Percentiles rank a stretch among this genome's conserved stretches.
Conservation (phyloP, 83 land plant species). For the Picea mariana region DNA sequence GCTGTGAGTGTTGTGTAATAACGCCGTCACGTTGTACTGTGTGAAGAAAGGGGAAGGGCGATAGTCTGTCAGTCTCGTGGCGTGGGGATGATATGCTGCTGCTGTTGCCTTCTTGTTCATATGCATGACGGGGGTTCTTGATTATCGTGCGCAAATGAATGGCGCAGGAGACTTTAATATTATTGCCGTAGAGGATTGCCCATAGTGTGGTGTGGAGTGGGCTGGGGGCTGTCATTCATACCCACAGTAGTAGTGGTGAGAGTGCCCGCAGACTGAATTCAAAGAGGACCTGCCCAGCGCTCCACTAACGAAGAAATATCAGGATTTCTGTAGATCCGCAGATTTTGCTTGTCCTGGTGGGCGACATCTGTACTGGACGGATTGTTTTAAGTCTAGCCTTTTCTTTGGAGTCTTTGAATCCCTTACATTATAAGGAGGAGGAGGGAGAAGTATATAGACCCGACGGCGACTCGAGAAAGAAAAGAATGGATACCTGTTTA, state of each 20-base stretch:
- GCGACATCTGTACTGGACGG: slow-evolving; percentile 13
- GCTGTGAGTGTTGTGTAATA: background rate
- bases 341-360: slow-evolving; percentile 11
- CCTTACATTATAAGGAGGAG: background rate
- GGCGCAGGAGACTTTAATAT: background rate
- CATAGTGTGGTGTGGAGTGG: background rate
- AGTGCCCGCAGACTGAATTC: background rate
- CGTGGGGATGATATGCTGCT: no score
- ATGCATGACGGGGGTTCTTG: background rate
- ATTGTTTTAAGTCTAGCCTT: background rate
- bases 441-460: no score
- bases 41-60: no score
- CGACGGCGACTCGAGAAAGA: background rate
- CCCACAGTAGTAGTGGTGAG: slow-evolving; percentile 3
- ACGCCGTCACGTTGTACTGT: background rate
- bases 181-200: background rate
- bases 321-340: background rate
- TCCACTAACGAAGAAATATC: slow-evolving; percentile 7
- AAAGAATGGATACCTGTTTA: background rate
- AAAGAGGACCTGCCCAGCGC: background rate
- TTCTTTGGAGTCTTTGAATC: background rate
- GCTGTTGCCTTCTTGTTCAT: no score
- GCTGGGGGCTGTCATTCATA: background rate
- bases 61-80: no score
- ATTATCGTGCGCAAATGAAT: background rate